Base-by-base conservation (phyloP, 371 early-diverging fungal genomes). In the Nosema muscidifuracis region DNA sequence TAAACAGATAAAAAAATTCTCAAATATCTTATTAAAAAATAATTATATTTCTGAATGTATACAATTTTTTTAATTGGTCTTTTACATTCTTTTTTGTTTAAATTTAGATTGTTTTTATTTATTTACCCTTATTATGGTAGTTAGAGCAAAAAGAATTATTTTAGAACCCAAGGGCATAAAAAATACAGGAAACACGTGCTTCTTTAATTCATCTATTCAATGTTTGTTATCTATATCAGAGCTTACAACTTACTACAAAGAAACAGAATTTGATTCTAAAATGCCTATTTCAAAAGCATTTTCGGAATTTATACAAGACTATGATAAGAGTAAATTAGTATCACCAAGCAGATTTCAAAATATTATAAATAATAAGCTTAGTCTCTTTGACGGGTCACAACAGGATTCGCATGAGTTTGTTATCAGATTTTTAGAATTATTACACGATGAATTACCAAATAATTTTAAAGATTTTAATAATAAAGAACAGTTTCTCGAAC, bases 161-260 rank as follows among this genome's bases (percentile, higher is more conserved):
- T 56, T 74, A 10, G 7, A 26, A 33, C 73, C 76, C 51, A 66
- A 43, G n/a, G 76, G 77, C 12, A 58, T 80, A 18, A 68, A 28
- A 51, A 80, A 80, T 43, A 65, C 31, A 47, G 73, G 74, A 33
- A 77, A 80, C 55, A 76, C 65, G 7, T 80, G 81, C 58, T 80
- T 80, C 60, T 78, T 80, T 71, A 80, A 80, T 53, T 64, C 81
- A 18, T 34, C 68, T 12, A 77, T 80, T 65, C 81, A 80, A 61
- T 71, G 70, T 36, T 33, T 76, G 30, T 36, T 80, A 28, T 75
- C 76, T 10, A 50, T 66, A 3, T 20, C 43, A 3, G 57, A 69
- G 34, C 51, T 80, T 16, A 53, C 62, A 9, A 34, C 51, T 24
- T 77, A 60, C 47, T 77, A 73, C 31, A 24, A 33, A 42, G 42